Evolutionary conservation across 2,329 filamentous ascomycete genomes (phyloP), one percentile per base, ranked within the genome.

Genomic region (Paraconiothyrium brasiliense): DNA sequence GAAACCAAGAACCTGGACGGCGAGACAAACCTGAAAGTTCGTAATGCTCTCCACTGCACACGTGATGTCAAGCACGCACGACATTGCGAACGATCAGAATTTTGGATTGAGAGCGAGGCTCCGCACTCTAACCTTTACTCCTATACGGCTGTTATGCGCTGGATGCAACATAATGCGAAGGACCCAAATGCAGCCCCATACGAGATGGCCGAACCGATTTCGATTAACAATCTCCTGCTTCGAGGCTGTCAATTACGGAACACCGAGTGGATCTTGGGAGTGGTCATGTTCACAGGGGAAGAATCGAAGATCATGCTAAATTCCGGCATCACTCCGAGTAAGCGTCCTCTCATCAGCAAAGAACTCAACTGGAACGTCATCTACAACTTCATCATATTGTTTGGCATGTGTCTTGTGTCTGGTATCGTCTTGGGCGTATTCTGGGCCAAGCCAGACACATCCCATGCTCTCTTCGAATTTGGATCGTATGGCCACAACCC

Each of bases 231-330:
- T 74, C 80, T 98, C 66, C 86, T 99, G 34, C 88, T 99, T 48
- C 91, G 95, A 83, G 95, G 95, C 58, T 97, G 93, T 80, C 96
- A 93, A 70, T 81, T 99, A 52, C 89, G 94, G 67, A 99, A 98
- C 78, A 99, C 95, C 0, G 94, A 98, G 74, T 99, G 95, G 95
- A 86, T 93, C 57, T 86, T 99, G 6, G 95, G 94, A 57, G 87
- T 99, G 3, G 94, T 98, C 54, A 84, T 97, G 20, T 99, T 97
- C 80, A 98, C 95, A 14, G 95, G 95, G 37, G 89, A 94, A 74
- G 94, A 99, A 77, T 97, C 94, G 37, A 99, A 98, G 82, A 98
- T 97, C 77, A 99, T 99, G 95, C 91, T 97, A 83, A 99, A 99
- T 76, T 92, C 95, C 32, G 95, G 95, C 62, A 90, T 94, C 64